Base-by-base conservation (phyloP, 2,329 filamentous ascomycete species). In the Endocalyx cinctus region DNA sequence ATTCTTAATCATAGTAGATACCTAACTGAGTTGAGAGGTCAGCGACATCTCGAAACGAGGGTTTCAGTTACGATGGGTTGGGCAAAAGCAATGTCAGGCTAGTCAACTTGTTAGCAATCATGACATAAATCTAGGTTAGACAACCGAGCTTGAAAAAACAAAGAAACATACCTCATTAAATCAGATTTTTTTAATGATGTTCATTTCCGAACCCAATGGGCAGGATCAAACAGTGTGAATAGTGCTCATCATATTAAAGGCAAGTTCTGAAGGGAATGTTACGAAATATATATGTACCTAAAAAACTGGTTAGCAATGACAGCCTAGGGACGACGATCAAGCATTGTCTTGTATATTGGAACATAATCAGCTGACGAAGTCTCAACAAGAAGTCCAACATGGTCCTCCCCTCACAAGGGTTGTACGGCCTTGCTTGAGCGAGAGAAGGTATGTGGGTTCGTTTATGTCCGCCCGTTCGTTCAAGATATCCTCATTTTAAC, bases 381-480 rank as follows among this genome's bases (percentile, higher is more conserved):
- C 57, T 79, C 75, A 79, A 69, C 75, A 75, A 77, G 69, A 78
- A 73, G 58, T 60, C 70, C 63, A n/a, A 59, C 56, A 50, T 45
- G 40, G 49, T 48, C 56, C 63, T 59, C 52, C 61, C 62, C 67
- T 68, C 73, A 69, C 72, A 69, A 67, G 69, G 70, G 63, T 74
- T 79, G 74, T 79, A 78, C 72, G 69, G 60, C 67, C 73, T 69
- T 63, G 73, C 73, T 70, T 71, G 59, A 53, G 58, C 59, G 62
- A 62, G 54, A 64, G 58, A 54, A 58, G 63, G 53, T 51, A 59
- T 57, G 62, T 53, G 55, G 67, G 66, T 71, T 76, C 72, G 62
- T 65, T 74, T 77, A 75, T 79, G 75, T 78, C 75, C 75, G 75
- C 75, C 75, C 75, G 75, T 79, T 79, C 75, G 75, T 79, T 77